A percentile compares a stretch with the other conserved stretches of the same genome.
phyloP scores from a whole-genome alignment of 164 flowering plant genomes.

The Stephania japonica region DNA sequence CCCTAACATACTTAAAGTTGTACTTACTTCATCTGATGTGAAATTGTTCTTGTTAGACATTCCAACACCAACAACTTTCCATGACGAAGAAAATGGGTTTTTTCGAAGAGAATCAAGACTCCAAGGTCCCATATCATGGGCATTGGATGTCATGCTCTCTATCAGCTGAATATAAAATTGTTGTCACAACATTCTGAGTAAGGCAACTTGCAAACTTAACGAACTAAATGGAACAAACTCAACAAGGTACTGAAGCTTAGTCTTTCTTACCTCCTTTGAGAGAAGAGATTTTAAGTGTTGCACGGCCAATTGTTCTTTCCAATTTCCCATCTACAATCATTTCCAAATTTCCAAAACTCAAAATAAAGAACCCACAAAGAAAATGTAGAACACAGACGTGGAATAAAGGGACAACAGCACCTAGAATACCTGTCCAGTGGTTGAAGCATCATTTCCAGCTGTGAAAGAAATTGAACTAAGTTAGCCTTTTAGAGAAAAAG shows the following conservation, averaged over 20 bases:
- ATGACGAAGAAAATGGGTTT: constrained; percentile 63
- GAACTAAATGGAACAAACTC: background rate
- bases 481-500: background rate
- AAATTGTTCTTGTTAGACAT: constrained; percentile 25
- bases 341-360: background rate
- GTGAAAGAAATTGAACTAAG: constrained; percentile 17
- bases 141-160: constrained; percentile 54
- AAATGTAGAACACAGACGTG: background rate
- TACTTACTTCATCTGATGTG: constrained; percentile 37
- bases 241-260: background rate
- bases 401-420: constrained; percentile 5
- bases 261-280: constrained; percentile 63
- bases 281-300: constrained; percentile 58
- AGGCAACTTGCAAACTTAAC: background rate
- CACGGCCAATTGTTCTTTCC: constrained; percentile 70
- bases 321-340: constrained; percentile 48
- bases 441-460: constrained; percentile 30
- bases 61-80: constrained; percentile 57
- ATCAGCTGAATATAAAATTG: constrained; percentile 39
- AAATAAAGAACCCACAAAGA: background rate
- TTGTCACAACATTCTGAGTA: background rate
- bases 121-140: constrained; percentile 63
- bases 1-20: constrained; percentile 1
- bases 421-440: constrained; percentile 38
- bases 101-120: constrained; percentile 67